Conservation (phyloP, 108 stramenopile genomes). For the Cyclotella distinguenda region DNA sequence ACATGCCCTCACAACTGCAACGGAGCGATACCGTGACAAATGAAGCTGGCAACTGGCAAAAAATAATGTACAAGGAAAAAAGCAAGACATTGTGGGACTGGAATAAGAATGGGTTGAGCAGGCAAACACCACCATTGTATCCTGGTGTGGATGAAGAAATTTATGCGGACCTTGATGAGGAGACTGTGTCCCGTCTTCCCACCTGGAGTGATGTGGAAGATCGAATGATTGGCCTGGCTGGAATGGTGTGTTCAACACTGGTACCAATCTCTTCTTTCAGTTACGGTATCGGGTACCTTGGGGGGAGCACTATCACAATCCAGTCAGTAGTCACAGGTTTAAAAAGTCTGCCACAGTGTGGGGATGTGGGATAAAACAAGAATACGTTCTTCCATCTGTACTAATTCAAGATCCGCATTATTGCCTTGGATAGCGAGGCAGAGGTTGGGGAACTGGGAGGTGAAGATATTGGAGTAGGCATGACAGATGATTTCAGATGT, state of each 20-base stretch:
- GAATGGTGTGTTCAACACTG: conserved; percentile 80
- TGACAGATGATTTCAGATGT: no score
- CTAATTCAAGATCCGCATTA: conserved; percentile 56
- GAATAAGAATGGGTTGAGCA: conserved; percentile 1
- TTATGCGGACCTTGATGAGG: conserved; percentile 46
- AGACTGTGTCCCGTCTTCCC: conserved; percentile 52
- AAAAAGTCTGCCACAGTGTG: conserved; percentile 34
- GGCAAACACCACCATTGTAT: neutral
- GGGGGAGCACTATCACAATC: conserved; percentile 67
- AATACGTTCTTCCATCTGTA: conserved; percentile 52
- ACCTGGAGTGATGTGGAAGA: conserved; percentile 61
- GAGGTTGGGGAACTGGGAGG: no score
- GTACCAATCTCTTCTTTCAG: conserved; percentile 77
- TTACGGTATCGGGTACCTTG: conserved; percentile 48
- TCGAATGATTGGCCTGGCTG: conserved; percentile 51
- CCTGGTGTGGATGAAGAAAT: conserved; percentile 49
- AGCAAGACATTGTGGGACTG: conserved; percentile 13
- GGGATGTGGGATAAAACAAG: conserved; percentile 39
- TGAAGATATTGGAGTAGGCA: no score
- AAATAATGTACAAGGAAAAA: conserved; percentile 2
- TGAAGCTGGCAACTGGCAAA: conserved; percentile 4
- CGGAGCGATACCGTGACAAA: no score
- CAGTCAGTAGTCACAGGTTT: conserved; percentile 36
- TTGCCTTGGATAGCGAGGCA: conserved; percentile 48
- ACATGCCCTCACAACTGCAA: no score